Conservation (phyloP, 2,329 filamentous ascomycete species). For the Hypoxylon sp. region DNA sequence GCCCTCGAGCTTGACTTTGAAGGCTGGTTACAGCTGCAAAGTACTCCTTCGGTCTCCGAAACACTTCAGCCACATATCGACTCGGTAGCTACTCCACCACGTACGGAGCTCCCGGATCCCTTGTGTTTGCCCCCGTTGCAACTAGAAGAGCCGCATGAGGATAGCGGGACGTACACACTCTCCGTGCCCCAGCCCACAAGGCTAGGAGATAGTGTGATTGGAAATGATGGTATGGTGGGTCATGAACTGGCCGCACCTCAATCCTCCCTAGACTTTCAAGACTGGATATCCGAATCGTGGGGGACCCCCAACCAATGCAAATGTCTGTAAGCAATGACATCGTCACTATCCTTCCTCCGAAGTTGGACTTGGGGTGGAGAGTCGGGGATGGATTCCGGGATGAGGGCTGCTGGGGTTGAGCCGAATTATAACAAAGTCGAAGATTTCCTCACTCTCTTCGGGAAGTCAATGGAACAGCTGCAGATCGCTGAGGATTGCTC, state of each 20-base stretch:
- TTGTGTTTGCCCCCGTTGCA: not conserved
- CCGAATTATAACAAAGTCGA: not conserved
- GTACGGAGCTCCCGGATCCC: not conserved
- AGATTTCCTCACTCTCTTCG: slow-evolving; percentile 1
- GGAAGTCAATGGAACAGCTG: not conserved
- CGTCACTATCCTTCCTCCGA: slow-evolving; percentile 5
- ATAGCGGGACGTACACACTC: not conserved
- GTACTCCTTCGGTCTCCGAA: not conserved
- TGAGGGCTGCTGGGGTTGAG: not conserved
- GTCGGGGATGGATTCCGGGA: not conserved
- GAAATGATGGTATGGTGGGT: not conserved
- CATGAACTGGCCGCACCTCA: not conserved
- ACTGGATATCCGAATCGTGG: not conserved
- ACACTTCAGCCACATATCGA: not conserved
- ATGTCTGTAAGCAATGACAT: not conserved
- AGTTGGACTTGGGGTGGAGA: not conserved
- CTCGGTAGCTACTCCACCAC: not conserved
- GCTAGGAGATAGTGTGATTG: not conserved
- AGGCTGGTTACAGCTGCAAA: not conserved
- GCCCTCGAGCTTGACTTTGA: slow-evolving; percentile 1
- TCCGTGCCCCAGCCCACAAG: not conserved
- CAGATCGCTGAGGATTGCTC: not conserved
- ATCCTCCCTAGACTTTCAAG: not conserved
- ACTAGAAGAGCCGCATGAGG: not conserved
- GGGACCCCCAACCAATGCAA: not conserved